Percentiles rank a stretch among this genome's conserved stretches.
These are phyloP conservation scores for Russula ochroleuca DNA, from an alignment of 768 basidiomycete species.

Conservation along the genomic window DNA sequence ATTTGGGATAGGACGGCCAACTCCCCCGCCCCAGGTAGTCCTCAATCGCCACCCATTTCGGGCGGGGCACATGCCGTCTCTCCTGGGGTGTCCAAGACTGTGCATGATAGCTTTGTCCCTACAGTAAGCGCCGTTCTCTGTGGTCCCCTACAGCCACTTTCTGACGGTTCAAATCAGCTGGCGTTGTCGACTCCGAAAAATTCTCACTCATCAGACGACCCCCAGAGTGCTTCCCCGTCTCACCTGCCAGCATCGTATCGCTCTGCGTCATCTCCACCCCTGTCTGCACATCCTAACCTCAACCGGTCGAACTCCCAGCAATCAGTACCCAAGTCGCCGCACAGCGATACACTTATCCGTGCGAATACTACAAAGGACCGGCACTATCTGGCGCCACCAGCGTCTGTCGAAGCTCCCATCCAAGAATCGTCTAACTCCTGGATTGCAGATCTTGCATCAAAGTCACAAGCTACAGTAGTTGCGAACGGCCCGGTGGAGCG, in stretches of 20 bases:
- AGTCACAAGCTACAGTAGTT: constrained; percentile 1
- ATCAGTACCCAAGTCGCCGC: constrained; percentile 43
- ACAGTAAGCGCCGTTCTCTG: constrained; percentile 42
- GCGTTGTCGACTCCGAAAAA: constrained; percentile 45
- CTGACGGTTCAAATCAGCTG: constrained; percentile 34
- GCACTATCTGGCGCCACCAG: constrained; percentile 39
- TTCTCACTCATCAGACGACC: constrained; percentile 30
- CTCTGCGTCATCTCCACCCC: constrained; percentile 71
- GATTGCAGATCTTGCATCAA: constrained; percentile 18
- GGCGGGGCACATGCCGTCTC: constrained; percentile 14
- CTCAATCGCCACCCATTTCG: constrained; percentile 24
- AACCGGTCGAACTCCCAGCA: constrained; percentile 89
- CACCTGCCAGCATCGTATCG: constrained; percentile 55
- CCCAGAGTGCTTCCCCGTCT: constrained; percentile 11
- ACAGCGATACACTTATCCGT: constrained; percentile 44
- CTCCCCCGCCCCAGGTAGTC: constrained; percentile 29
- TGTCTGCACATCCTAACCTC: constrained; percentile 53
- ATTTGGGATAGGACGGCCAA: constrained; percentile 82
- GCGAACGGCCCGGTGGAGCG: constrained; percentile 23
- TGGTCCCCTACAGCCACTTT: constrained; percentile 9
- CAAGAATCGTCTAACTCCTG: constrained; percentile 22
- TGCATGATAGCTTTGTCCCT: constrained; percentile 51
- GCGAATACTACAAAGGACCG: constrained; percentile 67
- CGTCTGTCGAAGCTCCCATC: constrained; percentile 26
- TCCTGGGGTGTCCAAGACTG: constrained; percentile 34